These are phyloP conservation scores for Fusarium nodosum DNA, from an alignment of 2,329 filamentous ascomycete genomes.

Conservation along the genomic window DNA sequence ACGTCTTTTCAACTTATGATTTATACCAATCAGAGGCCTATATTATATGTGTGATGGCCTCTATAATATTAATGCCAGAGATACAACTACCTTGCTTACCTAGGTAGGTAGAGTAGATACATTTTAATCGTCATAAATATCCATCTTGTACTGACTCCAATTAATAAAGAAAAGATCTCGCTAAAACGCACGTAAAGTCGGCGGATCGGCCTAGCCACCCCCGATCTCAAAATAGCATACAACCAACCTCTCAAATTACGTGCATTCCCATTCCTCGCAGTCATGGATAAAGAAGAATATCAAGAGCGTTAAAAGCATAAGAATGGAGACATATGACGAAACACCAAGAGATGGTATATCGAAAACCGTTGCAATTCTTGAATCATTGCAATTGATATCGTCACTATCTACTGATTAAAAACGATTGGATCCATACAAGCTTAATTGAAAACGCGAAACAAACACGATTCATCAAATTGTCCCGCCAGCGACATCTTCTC, in stretches of 20 bases:
- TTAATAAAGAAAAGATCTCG: background rate
- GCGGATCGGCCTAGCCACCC: constrained; percentile 21
- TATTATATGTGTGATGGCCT: background rate
- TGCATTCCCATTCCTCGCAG: constrained; percentile 16
- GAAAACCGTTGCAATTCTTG: background rate
- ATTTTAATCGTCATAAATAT: too few species aligned
- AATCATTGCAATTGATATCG: background rate
- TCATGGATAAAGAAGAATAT: constrained; percentile 4
- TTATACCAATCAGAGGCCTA: too few species aligned
- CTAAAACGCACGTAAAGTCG: constrained; percentile 13
- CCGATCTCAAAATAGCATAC: constrained; percentile 34
- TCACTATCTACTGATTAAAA: background rate
- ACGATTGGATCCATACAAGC: background rate
- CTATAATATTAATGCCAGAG: background rate
- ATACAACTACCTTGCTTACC: background rate
- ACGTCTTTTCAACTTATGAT: background rate
- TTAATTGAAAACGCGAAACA: constrained; percentile 44
- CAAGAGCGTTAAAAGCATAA: background rate
- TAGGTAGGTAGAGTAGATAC: background rate
- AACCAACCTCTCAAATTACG: constrained; percentile 33
- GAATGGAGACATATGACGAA: constrained; percentile 3
- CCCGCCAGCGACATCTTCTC: constrained; percentile 26
- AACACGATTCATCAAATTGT: constrained; percentile 40
- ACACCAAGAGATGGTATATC: background rate
- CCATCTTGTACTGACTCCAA: too few species aligned